These are phyloP conservation scores for Discostella stelligeroides DNA, from an alignment of 108 stramenopile species.

Conservation along the genomic window DNA sequence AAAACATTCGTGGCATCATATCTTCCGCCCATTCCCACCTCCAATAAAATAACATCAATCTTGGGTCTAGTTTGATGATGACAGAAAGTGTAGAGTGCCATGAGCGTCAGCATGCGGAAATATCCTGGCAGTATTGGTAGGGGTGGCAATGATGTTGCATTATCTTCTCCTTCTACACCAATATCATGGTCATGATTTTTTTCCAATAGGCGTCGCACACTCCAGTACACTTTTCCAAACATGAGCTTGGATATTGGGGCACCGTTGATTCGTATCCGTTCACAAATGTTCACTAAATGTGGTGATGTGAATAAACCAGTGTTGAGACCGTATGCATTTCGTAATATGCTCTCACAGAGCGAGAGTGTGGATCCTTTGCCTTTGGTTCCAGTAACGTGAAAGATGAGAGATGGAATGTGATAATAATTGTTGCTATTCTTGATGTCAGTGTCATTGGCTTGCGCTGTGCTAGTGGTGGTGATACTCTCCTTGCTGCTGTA, in stretches of 20 bases:
- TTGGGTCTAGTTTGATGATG: neutral
- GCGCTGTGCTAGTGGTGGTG: no score
- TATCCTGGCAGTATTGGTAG: slow-evolving; percentile 79
- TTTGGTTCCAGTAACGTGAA: slow-evolving; percentile 96
- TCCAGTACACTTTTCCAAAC: slow-evolving; percentile 79
- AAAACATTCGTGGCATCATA: slow-evolving; percentile 94
- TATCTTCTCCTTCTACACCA: slow-evolving; percentile 13
- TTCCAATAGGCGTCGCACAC: slow-evolving; percentile 56
- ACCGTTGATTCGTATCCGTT: slow-evolving; percentile 88
- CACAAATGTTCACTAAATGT: slow-evolving; percentile 84
- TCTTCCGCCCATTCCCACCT: slow-evolving; percentile 95
- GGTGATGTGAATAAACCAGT: slow-evolving; percentile 93
- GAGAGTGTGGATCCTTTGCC: slow-evolving; percentile 94
- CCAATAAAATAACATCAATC: slow-evolving; percentile 85
- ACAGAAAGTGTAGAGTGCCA: slow-evolving; percentile 74
- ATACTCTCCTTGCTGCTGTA: neutral
- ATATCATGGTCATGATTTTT: slow-evolving; percentile 1
- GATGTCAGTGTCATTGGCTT: neutral
- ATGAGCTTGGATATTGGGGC: slow-evolving; percentile 63
- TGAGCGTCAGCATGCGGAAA: slow-evolving; percentile 91
- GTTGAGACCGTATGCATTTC: slow-evolving; percentile 50
- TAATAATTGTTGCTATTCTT: neutral
- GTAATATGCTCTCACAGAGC: slow-evolving; percentile 76
- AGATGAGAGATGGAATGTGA: slow-evolving; percentile 28
- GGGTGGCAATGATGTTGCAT: slow-evolving; percentile 19